A percentile compares a stretch with the other conserved stretches of the same genome.
Conservation (phyloP, 495 filamentous ascomycete genomes). For the Penicillium bialowiezense region DNA sequence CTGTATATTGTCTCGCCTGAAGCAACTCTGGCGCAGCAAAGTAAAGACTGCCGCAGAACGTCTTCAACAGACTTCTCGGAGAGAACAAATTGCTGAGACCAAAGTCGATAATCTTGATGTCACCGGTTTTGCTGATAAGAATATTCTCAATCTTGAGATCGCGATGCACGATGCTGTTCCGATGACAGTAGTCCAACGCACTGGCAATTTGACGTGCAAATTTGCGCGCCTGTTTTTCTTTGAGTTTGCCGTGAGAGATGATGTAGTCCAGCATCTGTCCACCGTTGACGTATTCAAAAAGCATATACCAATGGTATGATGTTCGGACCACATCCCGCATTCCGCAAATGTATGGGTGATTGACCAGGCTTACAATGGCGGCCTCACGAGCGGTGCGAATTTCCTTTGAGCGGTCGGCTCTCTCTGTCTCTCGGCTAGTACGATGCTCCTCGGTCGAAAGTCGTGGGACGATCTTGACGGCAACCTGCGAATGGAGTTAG, state of each 20-base stretch:
- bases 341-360: constrained; percentile 95
- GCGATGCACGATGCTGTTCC: constrained; percentile 97
- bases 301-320: constrained; percentile 99
- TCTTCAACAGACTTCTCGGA: constrained; percentile 83
- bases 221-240: constrained; percentile 98
- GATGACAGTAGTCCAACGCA: constrained; percentile 97
- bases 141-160: constrained; percentile 99
- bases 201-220: constrained; percentile 97
- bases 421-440: constrained; percentile 74
- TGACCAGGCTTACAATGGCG: constrained; percentile 91
- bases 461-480: constrained; percentile 96
- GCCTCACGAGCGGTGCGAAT: constrained; percentile 94
- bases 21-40: constrained; percentile 96
- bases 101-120: constrained; percentile 99
- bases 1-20: constrained; percentile 90
- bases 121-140: constrained; percentile 96
- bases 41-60: constrained; percentile 96
- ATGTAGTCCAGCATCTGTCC: constrained; percentile 99
- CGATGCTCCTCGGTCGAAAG: constrained; percentile 82
- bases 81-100: constrained; percentile 96
- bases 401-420: constrained; percentile 94
- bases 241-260: constrained; percentile 94
- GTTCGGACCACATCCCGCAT: constrained; percentile 95
- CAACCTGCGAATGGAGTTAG: constrained; percentile 59
- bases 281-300: constrained; percentile 99